Base-by-base conservation (phyloP, 1,284 basidiomycete species). In the Tilletia caries region DNA sequence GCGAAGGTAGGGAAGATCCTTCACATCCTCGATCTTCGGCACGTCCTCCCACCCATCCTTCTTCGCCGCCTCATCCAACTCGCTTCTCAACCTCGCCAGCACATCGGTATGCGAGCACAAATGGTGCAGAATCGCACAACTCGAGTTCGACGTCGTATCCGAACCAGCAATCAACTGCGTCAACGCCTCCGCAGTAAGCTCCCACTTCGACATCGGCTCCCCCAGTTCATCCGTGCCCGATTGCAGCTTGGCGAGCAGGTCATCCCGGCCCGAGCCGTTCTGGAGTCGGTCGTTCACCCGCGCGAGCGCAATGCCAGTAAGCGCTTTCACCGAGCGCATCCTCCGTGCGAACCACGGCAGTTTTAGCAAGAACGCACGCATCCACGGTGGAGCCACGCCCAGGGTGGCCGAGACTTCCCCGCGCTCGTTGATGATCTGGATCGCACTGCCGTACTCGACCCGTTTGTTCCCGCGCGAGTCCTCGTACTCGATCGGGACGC, bases 351-450 rank as follows among this genome's bases (percentile, higher is more conserved):
- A 94, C 91, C 92, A 93, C n/a, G 77, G 76, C 48, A 77, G 70
- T 62, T 73, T 76, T 66, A 76, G 27, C 64, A 74, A 65, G 54
- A 73, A 76, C 13, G 75, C 76, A 2, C 79, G 73, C 27, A 78
- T 68, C 85, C 86, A 89, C 0, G 88, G 86, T 0, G 92, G 91
- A 23, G 94, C 86, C 13, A 89, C 88, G 46, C 93, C 93, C 86
- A 94, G 89, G 0, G 92, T 89, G 62, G 91, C 91, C 2, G 90
- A 91, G 83, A 87, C 94, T 81, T 94, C 92, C 68, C 93, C 93
- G 27, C 93, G 90, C 70, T 91, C 90, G 83, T 95, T 95, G 68
- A 96, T 87, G 73, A 95, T 92, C 79, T 91, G 85, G 60, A 95
- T 89, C 13, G 92, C 93, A 1, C 92, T 91, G 67, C 93, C 89